Conservation (phyloP, 2,329 filamentous ascomycete genomes). For the Cladosporium sp. region DNA sequence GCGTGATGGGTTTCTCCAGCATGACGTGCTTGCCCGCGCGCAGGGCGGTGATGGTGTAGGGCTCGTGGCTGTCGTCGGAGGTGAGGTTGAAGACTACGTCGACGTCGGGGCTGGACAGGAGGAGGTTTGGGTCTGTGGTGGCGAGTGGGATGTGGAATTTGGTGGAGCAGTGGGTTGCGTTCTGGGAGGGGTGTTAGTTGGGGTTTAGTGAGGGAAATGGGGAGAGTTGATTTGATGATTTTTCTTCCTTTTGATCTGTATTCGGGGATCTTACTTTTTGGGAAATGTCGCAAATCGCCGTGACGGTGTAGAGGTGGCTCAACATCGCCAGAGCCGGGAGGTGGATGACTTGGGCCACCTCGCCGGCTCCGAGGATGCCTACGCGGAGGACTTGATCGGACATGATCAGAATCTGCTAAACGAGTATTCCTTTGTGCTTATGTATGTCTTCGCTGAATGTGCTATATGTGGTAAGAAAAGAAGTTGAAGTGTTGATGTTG, state of each 20-base stretch:
- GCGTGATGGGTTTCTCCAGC: conserved; percentile 56
- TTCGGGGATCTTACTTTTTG: conserved; percentile 23
- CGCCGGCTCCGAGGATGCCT: conserved; percentile 47
- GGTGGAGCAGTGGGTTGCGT: conserved; percentile 34
- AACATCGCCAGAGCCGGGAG: conserved; percentile 48
- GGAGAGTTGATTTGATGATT: no score
- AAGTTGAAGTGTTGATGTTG: background rate
- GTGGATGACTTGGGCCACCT: conserved; percentile 45
- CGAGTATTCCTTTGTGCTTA: background rate
- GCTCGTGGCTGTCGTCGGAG: conserved; percentile 53
- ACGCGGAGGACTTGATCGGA: conserved; percentile 23
- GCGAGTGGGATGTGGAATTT: conserved; percentile 32
- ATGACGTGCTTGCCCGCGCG: conserved; percentile 53
- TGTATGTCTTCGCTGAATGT: no score
- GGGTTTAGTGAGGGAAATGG: background rate
- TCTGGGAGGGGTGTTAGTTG: conserved; percentile 14
- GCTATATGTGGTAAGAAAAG: no score
- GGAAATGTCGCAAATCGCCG: conserved; percentile 52
- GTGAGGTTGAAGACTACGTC: conserved; percentile 54
- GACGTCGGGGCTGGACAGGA: conserved; percentile 42
- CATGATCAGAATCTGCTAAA: background rate
- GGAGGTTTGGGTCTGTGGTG: conserved; percentile 38
- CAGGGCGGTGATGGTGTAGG: conserved; percentile 50
- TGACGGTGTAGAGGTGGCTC: conserved; percentile 42
- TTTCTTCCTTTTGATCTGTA: no score